phyloP scores from a whole-genome alignment of 106 monocot genomes.

The Dendrobium nobile region DNA sequence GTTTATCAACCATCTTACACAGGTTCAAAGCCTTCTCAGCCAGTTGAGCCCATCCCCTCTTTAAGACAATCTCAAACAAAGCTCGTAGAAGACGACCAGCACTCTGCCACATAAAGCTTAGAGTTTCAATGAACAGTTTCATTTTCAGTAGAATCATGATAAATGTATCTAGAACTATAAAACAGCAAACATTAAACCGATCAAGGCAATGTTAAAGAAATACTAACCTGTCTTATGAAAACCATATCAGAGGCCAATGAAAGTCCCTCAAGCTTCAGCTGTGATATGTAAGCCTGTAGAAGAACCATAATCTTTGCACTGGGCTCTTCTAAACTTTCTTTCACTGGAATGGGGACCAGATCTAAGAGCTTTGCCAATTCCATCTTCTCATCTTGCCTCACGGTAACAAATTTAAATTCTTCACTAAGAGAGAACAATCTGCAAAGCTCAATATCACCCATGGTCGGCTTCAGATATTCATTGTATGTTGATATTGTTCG shows the following conservation, averaged over 20 bases:
- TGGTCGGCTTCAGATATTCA: constrained; percentile 95
- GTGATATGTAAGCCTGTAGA: constrained; percentile 91
- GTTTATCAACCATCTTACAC: constrained; percentile 98
- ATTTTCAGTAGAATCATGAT: neutral
- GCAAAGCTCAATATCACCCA: constrained; percentile 95
- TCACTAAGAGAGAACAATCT: constrained; percentile 94
- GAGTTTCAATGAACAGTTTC: neutral
- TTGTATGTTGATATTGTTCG: constrained; percentile 93
- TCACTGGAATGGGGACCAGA: constrained; percentile 96
- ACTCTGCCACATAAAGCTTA: constrained; percentile 42
- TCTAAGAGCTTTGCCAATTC: constrained; percentile 95
- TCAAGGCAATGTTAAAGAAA: neutral
- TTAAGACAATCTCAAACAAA: constrained; percentile 92
- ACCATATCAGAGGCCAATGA: constrained; percentile 97
- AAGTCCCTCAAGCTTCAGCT: constrained; percentile 88
- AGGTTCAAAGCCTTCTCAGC: constrained; percentile 86
- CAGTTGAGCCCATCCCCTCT: constrained; percentile 95
- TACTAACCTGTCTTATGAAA: constrained; percentile 75
- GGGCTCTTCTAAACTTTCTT: constrained; percentile 96
- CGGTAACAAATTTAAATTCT: constrained; percentile 92
- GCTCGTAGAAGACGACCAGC: constrained; percentile 93
- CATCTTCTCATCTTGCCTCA: constrained; percentile 99
- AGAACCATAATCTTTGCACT: constrained; percentile 99
- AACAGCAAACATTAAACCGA: neutral
- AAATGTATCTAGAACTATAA: neutral